Conservation (phyloP, 176 grass and related monocot species). For the Triticum aestivum region DNA sequence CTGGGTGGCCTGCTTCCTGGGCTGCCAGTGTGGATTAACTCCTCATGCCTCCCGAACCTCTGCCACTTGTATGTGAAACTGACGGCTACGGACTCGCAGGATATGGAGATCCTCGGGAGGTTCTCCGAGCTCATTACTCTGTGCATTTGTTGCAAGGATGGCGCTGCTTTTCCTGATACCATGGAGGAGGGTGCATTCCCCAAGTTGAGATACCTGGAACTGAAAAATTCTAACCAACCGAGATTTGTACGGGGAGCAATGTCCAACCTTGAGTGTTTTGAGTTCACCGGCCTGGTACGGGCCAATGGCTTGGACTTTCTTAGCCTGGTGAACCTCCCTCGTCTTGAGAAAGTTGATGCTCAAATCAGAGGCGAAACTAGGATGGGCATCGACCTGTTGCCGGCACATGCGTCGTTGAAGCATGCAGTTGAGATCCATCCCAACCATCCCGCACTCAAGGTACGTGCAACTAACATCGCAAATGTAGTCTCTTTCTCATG, state of each 20-base stretch:
- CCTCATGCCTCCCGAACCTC: neutral
- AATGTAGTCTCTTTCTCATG: too few species aligned
- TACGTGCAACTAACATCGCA: neutral
- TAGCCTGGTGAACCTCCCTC: neutral
- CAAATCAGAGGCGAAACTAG: rapidly evolving
- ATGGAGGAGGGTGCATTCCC: neutral
- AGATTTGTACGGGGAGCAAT: neutral
- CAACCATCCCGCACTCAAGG: neutral
- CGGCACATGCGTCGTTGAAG: neutral
- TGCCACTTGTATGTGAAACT: neutral
- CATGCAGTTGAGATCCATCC: neutral
- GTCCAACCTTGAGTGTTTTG: neutral
- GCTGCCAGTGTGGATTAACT: neutral
- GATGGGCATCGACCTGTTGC: neutral
- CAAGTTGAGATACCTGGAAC: neutral
- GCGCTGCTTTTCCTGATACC: neutral
- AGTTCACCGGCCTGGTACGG: rapidly evolving
- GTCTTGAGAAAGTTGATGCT: neutral
- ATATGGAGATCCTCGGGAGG: neutral
- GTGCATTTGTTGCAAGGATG: neutral
- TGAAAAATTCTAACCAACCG: too few species aligned
- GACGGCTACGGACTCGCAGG: neutral
- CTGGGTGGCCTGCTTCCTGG: neutral
- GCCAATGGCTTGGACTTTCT: neutral
- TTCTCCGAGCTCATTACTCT: neutral